Percentiles rank a stretch among this genome's conserved stretches.
These are phyloP conservation scores for Trametes pubescens DNA, from an alignment of 1,284 basidiomycete genomes.

Conservation along the genomic window DNA sequence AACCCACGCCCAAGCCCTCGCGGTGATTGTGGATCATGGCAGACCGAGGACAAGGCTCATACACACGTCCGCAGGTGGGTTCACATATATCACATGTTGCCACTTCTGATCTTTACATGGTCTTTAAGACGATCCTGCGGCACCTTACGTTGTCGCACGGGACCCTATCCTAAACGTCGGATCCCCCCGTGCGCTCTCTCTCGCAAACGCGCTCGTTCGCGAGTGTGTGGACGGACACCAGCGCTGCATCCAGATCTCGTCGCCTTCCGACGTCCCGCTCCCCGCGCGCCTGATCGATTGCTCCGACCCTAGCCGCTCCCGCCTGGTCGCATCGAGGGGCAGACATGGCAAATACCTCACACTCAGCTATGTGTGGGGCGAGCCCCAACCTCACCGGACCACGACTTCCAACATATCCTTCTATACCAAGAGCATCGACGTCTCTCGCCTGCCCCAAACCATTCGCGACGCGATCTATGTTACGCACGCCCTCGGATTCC, in stretches of 20 bases:
- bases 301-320: slow-evolving; percentile 6
- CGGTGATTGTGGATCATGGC: too few species aligned
- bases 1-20: too few species aligned
- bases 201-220: background rate
- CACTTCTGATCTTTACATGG: background rate
- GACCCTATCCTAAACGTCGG: background rate
- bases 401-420: background rate
- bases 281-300: slow-evolving; percentile 24
- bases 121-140: slow-evolving; percentile 12
- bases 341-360: slow-evolving; percentile 9
- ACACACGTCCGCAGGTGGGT: too few species aligned
- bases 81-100: too few species aligned
- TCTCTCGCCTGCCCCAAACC: slow-evolving; percentile 1
- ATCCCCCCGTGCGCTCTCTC: background rate
- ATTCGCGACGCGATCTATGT: slow-evolving; percentile 12
- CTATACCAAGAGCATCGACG: slow-evolving; percentile 6
- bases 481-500: slow-evolving; percentile 6
- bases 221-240: slow-evolving; percentile 2
- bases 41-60: too few species aligned
- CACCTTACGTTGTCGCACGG: slow-evolving; percentile 2
- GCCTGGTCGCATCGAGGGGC: background rate
- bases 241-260: background rate
- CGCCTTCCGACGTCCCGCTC: background rate
- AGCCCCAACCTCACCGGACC: slow-evolving; percentile 13
- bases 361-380: slow-evolving; percentile 30